Evolutionary conservation across 352 stramenopile genomes (phyloP).

Genomic region (Peronosclerospora sorghi): DNA sequence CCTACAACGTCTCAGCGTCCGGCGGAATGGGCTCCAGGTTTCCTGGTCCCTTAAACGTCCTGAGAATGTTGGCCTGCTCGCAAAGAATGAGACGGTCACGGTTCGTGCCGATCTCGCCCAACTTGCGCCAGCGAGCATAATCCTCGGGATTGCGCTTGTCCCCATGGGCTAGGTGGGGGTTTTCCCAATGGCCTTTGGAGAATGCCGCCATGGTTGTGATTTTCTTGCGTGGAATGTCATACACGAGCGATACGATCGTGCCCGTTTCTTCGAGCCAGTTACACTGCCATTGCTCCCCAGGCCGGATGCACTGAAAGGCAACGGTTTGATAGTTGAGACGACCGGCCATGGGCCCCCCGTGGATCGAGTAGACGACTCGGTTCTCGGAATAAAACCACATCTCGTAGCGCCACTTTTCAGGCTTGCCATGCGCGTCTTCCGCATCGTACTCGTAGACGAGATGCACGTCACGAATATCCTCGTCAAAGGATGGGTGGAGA

Average conservation of each 20-base stretch:
- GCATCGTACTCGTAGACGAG: slow-evolving; percentile 46
- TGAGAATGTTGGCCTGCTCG: slow-evolving; percentile 39
- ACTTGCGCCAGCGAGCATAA: slow-evolving; percentile 40
- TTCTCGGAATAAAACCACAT: slow-evolving; percentile 51
- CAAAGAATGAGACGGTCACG: slow-evolving; percentile 37
- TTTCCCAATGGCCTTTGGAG: slow-evolving; percentile 47
- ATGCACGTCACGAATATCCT: slow-evolving; percentile 44
- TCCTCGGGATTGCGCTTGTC: slow-evolving; percentile 50
- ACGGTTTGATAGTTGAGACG: slow-evolving; percentile 51
- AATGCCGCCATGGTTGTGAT: slow-evolving; percentile 45
- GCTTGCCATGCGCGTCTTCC: slow-evolving; percentile 26
- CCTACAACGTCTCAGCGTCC: slow-evolving; percentile 34
- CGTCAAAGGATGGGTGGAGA: slow-evolving; percentile 40
- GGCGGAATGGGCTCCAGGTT: slow-evolving; percentile 36
- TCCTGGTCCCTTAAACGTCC: slow-evolving; percentile 25
- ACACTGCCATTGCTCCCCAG: slow-evolving; percentile 47
- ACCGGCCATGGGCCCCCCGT: slow-evolving; percentile 40
- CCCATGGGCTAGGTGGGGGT: slow-evolving; percentile 31
- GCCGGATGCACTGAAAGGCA: slow-evolving; percentile 43
- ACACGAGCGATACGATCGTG: slow-evolving; percentile 40
- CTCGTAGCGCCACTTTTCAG: slow-evolving; percentile 49
- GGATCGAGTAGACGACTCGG: slow-evolving; percentile 48
- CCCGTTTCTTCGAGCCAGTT: slow-evolving; percentile 53
- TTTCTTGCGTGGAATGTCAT: slow-evolving; percentile 38
- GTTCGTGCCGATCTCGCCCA: slow-evolving; percentile 34